A percentile compares a stretch with the other conserved stretches of the same genome.
Evolutionary conservation across 176 grass and related monocot genomes (phyloP).

Genomic region (Zoysia pacifica): DNA sequence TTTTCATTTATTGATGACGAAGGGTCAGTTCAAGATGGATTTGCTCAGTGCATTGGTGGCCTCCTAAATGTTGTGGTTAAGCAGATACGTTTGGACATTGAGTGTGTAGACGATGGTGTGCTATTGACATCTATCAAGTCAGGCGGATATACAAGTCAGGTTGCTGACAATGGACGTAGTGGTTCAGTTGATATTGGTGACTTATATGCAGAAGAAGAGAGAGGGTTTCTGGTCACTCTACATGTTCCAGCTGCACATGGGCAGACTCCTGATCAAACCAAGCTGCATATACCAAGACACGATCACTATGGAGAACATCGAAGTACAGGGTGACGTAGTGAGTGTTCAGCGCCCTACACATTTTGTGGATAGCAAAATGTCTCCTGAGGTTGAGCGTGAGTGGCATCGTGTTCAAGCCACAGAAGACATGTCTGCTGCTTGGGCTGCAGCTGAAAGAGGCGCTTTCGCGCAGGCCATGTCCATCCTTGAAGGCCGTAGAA

Average conservation of each 20-base stretch:
- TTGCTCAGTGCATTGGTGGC: conserved; percentile 94
- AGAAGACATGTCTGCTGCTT: conserved; percentile 75
- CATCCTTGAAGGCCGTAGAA: conserved; percentile 63
- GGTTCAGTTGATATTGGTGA: conserved; percentile 77
- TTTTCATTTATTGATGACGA: conserved; percentile 87
- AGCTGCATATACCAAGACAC: conserved; percentile 60
- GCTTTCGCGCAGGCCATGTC: conserved; percentile 56
- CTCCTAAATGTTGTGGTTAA: conserved; percentile 81
- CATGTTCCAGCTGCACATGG: conserved; percentile 45
- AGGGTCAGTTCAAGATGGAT: conserved; percentile 75
- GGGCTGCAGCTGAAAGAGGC: conserved; percentile 59
- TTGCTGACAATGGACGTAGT: conserved; percentile 41
- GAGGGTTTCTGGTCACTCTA: conserved; percentile 65
- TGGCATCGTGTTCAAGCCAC: conserved; percentile 68
- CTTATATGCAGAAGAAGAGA: conserved; percentile 92
- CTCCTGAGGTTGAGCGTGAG: conserved; percentile 73
- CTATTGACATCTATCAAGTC: conserved; percentile 71
- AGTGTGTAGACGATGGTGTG: conserved; percentile 57
- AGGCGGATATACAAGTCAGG: conserved; percentile 60
- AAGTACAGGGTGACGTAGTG: conserved; percentile 54
- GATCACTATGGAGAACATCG: conserved; percentile 42
- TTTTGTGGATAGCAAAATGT: conserved; percentile 40
- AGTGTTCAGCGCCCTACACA: conserved; percentile 48
- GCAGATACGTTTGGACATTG: conserved; percentile 56
- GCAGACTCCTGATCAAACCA: conserved; percentile 57